Conservation (phyloP, 805 yeast genomes). For the Saccharomyces kudriavzevii region DNA sequence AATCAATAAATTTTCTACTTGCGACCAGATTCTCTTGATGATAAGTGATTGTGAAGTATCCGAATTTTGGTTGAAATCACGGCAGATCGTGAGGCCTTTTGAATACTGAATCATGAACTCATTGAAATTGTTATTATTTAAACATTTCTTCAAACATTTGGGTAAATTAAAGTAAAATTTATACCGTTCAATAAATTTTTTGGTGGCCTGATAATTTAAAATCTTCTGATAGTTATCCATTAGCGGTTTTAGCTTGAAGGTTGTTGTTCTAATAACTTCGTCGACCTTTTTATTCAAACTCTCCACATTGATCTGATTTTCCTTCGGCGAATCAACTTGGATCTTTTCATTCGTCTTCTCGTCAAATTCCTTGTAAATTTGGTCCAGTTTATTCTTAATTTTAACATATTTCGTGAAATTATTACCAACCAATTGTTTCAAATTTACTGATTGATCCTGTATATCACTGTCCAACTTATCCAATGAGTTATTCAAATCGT, state of each 20-base stretch:
- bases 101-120: constrained; percentile 50
- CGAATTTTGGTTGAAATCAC: constrained; percentile 14
- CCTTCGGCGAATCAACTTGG: constrained; percentile 19
- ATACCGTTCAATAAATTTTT: constrained; percentile 45
- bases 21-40: constrained; percentile 46
- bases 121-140: constrained; percentile 47
- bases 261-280: constrained; percentile 45
- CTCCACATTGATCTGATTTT: constrained; percentile 31
- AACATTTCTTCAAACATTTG: constrained; percentile 34
- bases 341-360: constrained; percentile 6
- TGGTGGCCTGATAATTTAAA: constrained; percentile 40
- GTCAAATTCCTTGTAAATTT: constrained; percentile 45
- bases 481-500: constrained; percentile 41
- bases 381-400: constrained; percentile 56
- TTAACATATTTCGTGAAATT: constrained; percentile 60
- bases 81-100: constrained; percentile 35
- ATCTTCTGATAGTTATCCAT: constrained; percentile 43
- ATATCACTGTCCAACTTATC: constrained; percentile 43
- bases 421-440: constrained; percentile 44
- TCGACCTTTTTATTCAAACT: constrained; percentile 35
- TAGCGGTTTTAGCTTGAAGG: constrained; percentile 51
- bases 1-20: constrained; percentile 46
- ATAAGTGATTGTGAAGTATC: constrained; percentile 19
- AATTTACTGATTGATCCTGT: constrained; percentile 40
- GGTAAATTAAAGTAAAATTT: constrained; percentile 52